These are phyloP conservation scores for Fusarium piperis DNA, from an alignment of 2,329 filamentous ascomycete genomes.

Conservation along the genomic window DNA sequence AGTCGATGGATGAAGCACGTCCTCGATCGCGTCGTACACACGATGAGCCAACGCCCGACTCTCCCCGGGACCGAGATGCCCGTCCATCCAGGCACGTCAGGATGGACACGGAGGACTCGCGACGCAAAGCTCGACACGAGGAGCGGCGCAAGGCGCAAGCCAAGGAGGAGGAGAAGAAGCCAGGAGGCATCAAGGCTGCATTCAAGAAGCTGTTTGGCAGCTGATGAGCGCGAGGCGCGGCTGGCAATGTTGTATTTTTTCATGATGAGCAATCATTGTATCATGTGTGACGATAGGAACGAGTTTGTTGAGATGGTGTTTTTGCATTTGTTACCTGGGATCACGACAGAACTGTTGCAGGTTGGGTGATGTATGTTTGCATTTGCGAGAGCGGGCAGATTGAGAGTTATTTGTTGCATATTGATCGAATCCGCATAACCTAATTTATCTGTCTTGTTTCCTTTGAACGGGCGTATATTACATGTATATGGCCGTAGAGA, in stretches of 20 bases:
- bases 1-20: constrained; percentile 35
- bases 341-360: constrained; percentile 22
- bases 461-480: background rate
- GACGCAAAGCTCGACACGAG: constrained; percentile 47
- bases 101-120: constrained; percentile 48
- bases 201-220: constrained; percentile 46
- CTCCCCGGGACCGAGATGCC: constrained; percentile 25
- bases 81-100: constrained; percentile 36
- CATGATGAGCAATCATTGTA: constrained; percentile 37
- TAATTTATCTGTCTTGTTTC: background rate
- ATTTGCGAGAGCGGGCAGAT: background rate
- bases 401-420: background rate
- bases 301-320: constrained; percentile 20
- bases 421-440: background rate
- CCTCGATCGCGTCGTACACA: constrained; percentile 35
- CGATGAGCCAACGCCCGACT: constrained; percentile 27
- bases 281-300: constrained; percentile 37
- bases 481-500: background rate
- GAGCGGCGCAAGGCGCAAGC: constrained; percentile 46
- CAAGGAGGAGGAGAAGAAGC: constrained; percentile 46
- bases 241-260: constrained; percentile 12
- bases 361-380: background rate
- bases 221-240: constrained; percentile 23
- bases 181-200: constrained; percentile 43
- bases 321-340: constrained; percentile 7